A percentile compares a stretch with the other conserved stretches of the same genome.
These are phyloP conservation scores for Vigna angularis DNA, from an alignment of 306 rosid species.

Conservation along the genomic window DNA sequence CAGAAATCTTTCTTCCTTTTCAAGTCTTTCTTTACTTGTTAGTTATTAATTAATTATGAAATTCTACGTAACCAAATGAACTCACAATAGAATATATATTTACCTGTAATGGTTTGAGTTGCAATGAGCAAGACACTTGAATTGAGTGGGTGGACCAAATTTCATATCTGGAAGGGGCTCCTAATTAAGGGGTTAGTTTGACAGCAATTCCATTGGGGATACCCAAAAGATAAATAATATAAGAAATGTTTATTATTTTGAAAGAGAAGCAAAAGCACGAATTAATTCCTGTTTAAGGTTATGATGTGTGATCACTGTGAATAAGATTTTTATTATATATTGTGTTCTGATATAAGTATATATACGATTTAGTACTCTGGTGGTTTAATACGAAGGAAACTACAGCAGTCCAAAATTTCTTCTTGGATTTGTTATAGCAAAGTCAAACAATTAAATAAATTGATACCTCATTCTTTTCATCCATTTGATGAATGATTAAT, in stretches of 20 bases:
- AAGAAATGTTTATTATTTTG: conserved; percentile 6
- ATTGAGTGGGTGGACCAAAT: background rate
- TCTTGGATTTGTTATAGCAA: conserved; percentile 19
- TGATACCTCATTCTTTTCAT: conserved; percentile 4
- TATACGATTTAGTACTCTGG: conserved; percentile 25
- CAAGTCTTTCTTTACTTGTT: background rate
- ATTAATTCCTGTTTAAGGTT: background rate
- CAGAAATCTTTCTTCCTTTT: background rate
- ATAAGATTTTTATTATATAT: background rate
- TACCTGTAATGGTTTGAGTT: background rate
- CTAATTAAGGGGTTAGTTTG: background rate
- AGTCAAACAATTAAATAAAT: conserved; percentile 6
- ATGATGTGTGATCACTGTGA: background rate
- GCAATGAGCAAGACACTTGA: background rate
- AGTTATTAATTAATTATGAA: conserved; percentile 10
- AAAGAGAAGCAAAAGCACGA: conserved; percentile 9
- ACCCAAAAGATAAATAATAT: background rate
- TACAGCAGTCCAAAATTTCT: conserved; percentile 13
- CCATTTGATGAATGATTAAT: conserved; percentile 34
- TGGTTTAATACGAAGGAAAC: conserved; percentile 33
- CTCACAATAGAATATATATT: background rate
- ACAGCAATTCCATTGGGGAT: background rate
- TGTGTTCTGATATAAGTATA: conserved; percentile 13
- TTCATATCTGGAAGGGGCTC: background rate
- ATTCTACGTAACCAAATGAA: conserved; percentile 1